phyloP scores from a whole-genome alignment of 2,329 filamentous ascomycete species.

The Alternaria ventricosa region DNA sequence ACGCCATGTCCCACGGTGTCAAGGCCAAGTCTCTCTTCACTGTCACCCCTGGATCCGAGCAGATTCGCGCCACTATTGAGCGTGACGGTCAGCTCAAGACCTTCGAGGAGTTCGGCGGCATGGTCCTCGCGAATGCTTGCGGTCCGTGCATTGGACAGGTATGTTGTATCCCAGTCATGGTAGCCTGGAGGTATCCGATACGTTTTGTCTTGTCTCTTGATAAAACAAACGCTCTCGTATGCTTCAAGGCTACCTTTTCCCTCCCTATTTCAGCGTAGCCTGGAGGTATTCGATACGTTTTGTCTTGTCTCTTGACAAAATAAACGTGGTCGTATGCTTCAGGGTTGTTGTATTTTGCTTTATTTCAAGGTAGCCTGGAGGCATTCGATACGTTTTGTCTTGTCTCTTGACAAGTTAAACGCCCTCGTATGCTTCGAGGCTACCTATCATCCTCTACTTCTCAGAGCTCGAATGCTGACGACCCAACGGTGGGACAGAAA shows the following conservation, averaged over 20 bases:
- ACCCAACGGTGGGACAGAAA: constrained; percentile 79
- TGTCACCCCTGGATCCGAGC: constrained; percentile 95
- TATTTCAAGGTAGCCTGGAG: no score
- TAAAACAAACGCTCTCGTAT: background rate
- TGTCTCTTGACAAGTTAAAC: no score
- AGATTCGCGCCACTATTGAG: constrained; percentile 88
- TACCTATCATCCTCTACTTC: constrained; percentile 9
- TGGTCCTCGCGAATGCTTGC: constrained; percentile 94
- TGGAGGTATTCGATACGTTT: background rate
- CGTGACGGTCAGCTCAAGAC: constrained; percentile 88
- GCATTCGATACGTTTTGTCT: no score
- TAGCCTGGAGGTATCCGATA: background rate
- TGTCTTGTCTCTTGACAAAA: background rate
- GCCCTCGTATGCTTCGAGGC: background rate
- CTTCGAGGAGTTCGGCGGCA: constrained; percentile 93
- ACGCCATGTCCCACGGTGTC: constrained; percentile 88
- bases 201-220: background rate
- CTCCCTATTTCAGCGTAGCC: background rate
- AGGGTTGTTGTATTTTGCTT: background rate
- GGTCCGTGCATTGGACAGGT: constrained; percentile 65
- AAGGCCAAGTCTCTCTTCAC: constrained; percentile 95
- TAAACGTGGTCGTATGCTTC: background rate
- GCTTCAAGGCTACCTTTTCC: background rate
- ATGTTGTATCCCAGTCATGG: constrained; percentile 1
- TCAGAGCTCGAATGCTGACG: background rate